phyloP scores from a whole-genome alignment of 331 rosid species.

The Quercus phellos region DNA sequence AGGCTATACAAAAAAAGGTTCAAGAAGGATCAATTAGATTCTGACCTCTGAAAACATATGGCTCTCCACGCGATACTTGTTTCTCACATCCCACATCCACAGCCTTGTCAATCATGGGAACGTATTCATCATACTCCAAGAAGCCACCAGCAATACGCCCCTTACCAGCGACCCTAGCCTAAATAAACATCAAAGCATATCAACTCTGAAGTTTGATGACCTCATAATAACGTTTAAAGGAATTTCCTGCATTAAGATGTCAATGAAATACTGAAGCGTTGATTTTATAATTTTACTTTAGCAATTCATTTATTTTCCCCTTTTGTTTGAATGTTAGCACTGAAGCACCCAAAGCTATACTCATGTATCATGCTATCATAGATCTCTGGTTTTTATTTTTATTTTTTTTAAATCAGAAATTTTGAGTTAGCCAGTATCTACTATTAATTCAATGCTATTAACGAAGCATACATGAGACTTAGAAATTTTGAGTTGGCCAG shows the following conservation, averaged over 20 bases:
- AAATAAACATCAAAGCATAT: slow-evolving; percentile 27
- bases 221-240: neutral
- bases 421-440: neutral
- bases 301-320: neutral
- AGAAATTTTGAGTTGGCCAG: too few species aligned
- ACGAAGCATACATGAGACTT: too few species aligned
- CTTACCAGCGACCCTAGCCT: slow-evolving; percentile 61
- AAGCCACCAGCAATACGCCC: slow-evolving; percentile 27
- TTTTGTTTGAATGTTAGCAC: neutral
- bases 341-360: neutral
- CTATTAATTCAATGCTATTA: neutral
- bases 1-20: neutral
- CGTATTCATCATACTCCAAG: slow-evolving; percentile 59
- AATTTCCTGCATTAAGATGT: neutral
- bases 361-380: neutral
- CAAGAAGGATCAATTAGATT: slow-evolving; percentile 7
- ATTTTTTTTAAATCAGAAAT: too few species aligned
- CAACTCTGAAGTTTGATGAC: neutral
- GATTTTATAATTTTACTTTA: neutral
- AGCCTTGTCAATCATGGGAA: slow-evolving; percentile 89
- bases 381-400: neutral
- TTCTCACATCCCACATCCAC: slow-evolving; percentile 59
- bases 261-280: neutral
- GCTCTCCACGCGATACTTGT: slow-evolving; percentile 27
- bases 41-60: slow-evolving; percentile 46